Base-by-base conservation (phyloP, 352 stramenopile species). In the Heterotrichella gracilis region DNA sequence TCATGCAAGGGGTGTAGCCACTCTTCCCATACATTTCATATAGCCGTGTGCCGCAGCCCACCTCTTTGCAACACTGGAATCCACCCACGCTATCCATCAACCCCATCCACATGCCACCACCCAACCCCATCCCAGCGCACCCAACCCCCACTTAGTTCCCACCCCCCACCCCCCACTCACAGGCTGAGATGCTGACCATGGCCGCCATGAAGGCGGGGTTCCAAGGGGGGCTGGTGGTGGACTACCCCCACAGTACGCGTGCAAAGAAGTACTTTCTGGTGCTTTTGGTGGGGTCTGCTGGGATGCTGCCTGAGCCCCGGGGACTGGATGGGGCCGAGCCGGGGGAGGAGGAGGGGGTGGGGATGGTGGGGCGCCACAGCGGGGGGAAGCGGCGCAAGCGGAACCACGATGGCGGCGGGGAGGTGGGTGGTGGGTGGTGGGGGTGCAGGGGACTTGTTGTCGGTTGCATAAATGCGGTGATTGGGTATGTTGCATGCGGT, bases 201-300 rank as follows among this genome's bases (percentile, higher is more conserved):
- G 84, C 80, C 17, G 85, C 85, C 23, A 89, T 89, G 83, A 81
- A 79, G 67, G 86, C 81, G 39, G 85, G 84, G 3, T 93, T 93
- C 75, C 89, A 84, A 0, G 87, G 92, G 25, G 93, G 93, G 73
- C 80, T 98, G 24, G 91, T 99, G 2, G 90, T 99, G 17, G 93
- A 99, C 76, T 99, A 94, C 77, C 93, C 93, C 2, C 97, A 98
- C 78, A 95, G 80, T 19, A 82, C 92, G 25, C 98, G 98, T 74
- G 93, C 93, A 25, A 98, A 98, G 80, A 99, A 99, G 76, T 95
- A 97, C 78, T 99, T 96, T 76, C 75, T 99, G 17, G 88, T 95
- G 68, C 83, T 92, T 24, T 96, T 96, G 75, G 90, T 95, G 68
- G 84, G 90, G 68, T 19, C 24, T 42, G 70, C 19, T 21, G 79